These are phyloP conservation scores for Didymella arachidicola DNA, from an alignment of 2,329 filamentous ascomycete species.

Conservation along the genomic window DNA sequence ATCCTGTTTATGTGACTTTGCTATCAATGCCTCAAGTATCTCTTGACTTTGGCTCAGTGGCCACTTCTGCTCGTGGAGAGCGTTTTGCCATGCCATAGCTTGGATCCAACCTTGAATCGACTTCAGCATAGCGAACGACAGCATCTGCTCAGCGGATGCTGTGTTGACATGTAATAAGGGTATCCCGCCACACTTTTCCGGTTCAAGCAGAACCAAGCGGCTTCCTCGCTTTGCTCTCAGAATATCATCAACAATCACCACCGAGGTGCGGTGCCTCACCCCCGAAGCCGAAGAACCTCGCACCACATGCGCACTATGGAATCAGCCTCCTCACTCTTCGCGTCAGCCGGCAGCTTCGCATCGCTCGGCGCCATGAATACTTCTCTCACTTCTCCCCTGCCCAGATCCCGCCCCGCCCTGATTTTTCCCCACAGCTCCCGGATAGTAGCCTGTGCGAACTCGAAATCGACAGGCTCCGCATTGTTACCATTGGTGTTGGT, in stretches of 20 bases:
- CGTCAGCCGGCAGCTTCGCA: background rate
- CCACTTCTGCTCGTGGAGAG: background rate
- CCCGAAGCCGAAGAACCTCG: slow-evolving; percentile 39
- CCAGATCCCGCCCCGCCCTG: slow-evolving; percentile 34
- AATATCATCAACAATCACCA: background rate
- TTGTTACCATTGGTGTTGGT: background rate
- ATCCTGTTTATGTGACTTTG: background rate
- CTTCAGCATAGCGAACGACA: background rate
- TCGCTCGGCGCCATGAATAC: slow-evolving; percentile 34
- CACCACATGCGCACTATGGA: slow-evolving; percentile 45
- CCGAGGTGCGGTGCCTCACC: slow-evolving; percentile 17
- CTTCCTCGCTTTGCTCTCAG: background rate
- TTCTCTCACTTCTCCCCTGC: slow-evolving; percentile 36
- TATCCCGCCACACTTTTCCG: background rate
- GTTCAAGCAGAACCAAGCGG: background rate
- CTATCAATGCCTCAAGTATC: background rate
- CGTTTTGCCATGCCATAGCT: background rate
- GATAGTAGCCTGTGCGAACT: slow-evolving; percentile 35
- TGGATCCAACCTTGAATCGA: background rate
- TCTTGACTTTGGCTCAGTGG: background rate
- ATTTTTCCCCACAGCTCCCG: slow-evolving; percentile 38
- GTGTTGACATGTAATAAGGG: background rate
- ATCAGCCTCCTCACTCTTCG: slow-evolving; percentile 25
- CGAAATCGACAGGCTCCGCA: slow-evolving; percentile 29
- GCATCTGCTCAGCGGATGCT: background rate